Evolutionary conservation across 208 protist species (phyloP), one percentile per base, ranked within the genome.

Genomic region (Trichomonas gallinae): DNA sequence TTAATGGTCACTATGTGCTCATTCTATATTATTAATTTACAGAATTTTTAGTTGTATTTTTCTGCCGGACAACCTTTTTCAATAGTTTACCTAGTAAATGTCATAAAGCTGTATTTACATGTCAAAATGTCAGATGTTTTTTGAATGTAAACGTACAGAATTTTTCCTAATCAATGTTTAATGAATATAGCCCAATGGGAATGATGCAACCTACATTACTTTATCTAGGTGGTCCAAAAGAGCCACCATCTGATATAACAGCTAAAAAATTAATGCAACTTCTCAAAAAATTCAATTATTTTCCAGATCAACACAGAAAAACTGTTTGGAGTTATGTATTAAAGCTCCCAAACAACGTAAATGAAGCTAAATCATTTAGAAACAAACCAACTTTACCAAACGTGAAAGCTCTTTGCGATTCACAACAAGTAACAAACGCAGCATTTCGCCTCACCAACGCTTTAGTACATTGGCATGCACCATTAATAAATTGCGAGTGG

Each of bases 401-500:
- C n/a, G 44, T 44, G 0, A 48, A 42, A 93, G 51, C 42, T 36
- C 44, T 58, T 13, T 93, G 44, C 31, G 40, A 34, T 34, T 8
- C 45, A 38, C 42, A 93, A 93, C 17, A 51, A 38, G 31, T 34
- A 44, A 31, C 40, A 38, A 48, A 93, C 36, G 13, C 11, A 93
- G 36, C 87, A 10, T 51, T 93, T 34, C 11, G 10, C 0, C n/a
- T 93, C 8, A 44, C 34, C 0, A 93, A 93, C 46, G 87, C 87
- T 38, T 44, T 93, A 48, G 45, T 93, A 34, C 87, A 93, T 93
- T 93, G 87, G 87, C 87, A 93, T 51, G 44, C 87, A 6, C 87
- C 87, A 34, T 26, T 93, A 21, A 48, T 93, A 34, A 51, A 51
- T 51, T 93, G 87, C 38, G 87, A 93, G 44, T 93, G 87, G 87